phyloP scores from a whole-genome alignment of 2,329 filamentous ascomycete species.

The Colletotrichum camelliae region DNA sequence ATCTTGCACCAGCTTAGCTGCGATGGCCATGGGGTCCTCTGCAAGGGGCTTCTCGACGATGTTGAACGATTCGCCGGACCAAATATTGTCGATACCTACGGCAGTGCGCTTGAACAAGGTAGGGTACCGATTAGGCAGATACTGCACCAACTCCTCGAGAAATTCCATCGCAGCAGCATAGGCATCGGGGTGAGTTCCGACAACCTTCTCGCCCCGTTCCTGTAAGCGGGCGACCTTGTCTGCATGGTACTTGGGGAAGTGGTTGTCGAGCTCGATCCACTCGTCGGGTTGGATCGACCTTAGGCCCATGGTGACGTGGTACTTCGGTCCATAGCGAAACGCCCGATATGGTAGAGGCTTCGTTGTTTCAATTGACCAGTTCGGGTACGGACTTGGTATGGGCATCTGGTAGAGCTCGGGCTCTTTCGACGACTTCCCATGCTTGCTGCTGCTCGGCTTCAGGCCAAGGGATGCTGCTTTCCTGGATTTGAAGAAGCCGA shows the following conservation, averaged over 20 bases:
- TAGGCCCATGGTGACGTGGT: constrained; percentile 79
- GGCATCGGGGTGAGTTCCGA: constrained; percentile 71
- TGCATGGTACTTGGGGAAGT: constrained; percentile 75
- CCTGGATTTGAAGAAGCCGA: neutral
- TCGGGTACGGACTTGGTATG: constrained; percentile 63
- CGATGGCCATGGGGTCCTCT: constrained; percentile 82
- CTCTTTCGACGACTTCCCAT: neutral
- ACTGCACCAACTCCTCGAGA: constrained; percentile 73
- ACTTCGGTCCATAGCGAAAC: constrained; percentile 78
- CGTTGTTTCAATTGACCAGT: constrained; percentile 72
- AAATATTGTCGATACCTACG: constrained; percentile 72
- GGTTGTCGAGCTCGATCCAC: constrained; percentile 87
- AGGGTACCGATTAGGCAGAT: constrained; percentile 79
- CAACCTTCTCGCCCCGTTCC: constrained; percentile 72
- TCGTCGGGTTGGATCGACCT: constrained; percentile 73
- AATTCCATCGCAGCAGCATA: constrained; percentile 77
- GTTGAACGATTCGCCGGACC: constrained; percentile 76
- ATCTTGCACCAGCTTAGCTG: constrained; percentile 77
- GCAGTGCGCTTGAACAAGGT: constrained; percentile 68
- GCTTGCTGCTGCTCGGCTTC: neutral
- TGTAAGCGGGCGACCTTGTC: constrained; percentile 72
- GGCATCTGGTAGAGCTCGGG: constrained; percentile 59
- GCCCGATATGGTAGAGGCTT: constrained; percentile 80
- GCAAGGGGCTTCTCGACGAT: constrained; percentile 65
- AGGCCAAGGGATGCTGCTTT: neutral